Evolutionary conservation across 441 rosid genomes (phyloP), one percentile per base, ranked within the genome.

Genomic region (Iberis amara): DNA sequence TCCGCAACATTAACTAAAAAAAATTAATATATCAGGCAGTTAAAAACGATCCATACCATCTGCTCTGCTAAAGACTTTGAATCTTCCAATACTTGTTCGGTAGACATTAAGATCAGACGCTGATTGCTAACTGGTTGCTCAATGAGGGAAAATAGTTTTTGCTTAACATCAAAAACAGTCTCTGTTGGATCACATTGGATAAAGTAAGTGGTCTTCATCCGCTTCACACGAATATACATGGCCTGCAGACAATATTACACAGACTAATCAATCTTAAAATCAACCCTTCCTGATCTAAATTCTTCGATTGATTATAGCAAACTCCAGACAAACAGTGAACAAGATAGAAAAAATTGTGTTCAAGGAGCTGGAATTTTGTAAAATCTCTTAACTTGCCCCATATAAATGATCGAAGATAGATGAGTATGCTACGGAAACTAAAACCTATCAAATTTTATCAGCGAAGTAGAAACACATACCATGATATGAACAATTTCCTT

Each of bases 151-250:
- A 64, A 69, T 79, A 91, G 60, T 71, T 91, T 91, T 70, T 81
- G 79, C 76, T 91, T 85, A 38, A 91, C 69, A 59, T 76, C 84
- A 64, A 77, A 42, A 56, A 70, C 65, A 49, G 85, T 81, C 79
- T 81, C 95, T 40, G 95, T 85, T 11, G 95, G 85, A 41, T 82
- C 95, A 55, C 95, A 90, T 47, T 77, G 82, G 73, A 90, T 69
- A 57, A 85, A 90, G 71, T 81, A 84, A 40, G 96, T 86, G 8
- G 82, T 73, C 77, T 85, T 91, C 71, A 68, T 63, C 36, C 82
- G 89, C 75, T 91, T 91, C 59, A 91, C 83, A 39, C 96, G 81
- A 24, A 88, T 88, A 68, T 85, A 83, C 94, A 85, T 88, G 37
- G 85, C 94, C 90, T 85, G 71, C 3, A 31, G 10, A 31, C 35